Percentiles rank a stretch among this genome's conserved stretches.
Conservation (phyloP, 192 early-diverging fungal genomes). For the Coemansia sp. region DNA sequence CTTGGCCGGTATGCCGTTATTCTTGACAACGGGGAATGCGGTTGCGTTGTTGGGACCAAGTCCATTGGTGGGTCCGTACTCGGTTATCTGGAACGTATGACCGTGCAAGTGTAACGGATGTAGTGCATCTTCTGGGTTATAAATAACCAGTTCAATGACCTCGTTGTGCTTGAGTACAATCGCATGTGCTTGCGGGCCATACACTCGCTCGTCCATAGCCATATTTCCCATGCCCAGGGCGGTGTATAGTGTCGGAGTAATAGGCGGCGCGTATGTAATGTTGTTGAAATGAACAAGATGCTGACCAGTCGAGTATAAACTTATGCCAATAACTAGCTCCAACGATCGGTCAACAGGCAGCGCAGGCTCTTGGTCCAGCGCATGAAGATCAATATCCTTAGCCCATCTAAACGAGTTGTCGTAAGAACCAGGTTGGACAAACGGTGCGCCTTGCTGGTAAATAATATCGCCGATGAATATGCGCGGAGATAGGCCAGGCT, state of each 20-base stretch:
- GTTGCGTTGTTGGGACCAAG: constrained; percentile 18
- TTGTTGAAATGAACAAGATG: constrained; percentile 76
- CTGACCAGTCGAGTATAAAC: constrained; percentile 63
- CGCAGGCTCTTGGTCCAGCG: constrained; percentile 57
- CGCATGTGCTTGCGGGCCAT: constrained; percentile 65
- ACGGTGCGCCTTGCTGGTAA: constrained; percentile 60
- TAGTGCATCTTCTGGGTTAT: constrained; percentile 65
- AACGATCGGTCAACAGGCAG: constrained; percentile 53
- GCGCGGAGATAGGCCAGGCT: constrained; percentile 22
- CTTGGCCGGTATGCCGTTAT: constrained; percentile 26
- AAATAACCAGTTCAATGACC: constrained; percentile 68
- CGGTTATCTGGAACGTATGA: constrained; percentile 74
- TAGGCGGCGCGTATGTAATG: constrained; percentile 62
- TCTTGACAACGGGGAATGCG: constrained; percentile 21
- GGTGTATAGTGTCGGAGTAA: constrained; percentile 68
- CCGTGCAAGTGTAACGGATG: constrained; percentile 86
- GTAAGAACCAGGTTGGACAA: constrained; percentile 21
- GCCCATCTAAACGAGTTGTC: background rate
- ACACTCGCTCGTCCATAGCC: constrained; percentile 58
- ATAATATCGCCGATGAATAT: constrained; percentile 60
- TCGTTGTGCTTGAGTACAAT: constrained; percentile 64
- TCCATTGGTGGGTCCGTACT: constrained; percentile 54
- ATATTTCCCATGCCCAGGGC: constrained; percentile 61
- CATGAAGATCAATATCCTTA: constrained; percentile 51
- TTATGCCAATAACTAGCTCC: constrained; percentile 56